Evolutionary conservation across 2,329 filamentous ascomycete genomes (phyloP).

Genomic region (Zasmidium citrigriseum): DNA sequence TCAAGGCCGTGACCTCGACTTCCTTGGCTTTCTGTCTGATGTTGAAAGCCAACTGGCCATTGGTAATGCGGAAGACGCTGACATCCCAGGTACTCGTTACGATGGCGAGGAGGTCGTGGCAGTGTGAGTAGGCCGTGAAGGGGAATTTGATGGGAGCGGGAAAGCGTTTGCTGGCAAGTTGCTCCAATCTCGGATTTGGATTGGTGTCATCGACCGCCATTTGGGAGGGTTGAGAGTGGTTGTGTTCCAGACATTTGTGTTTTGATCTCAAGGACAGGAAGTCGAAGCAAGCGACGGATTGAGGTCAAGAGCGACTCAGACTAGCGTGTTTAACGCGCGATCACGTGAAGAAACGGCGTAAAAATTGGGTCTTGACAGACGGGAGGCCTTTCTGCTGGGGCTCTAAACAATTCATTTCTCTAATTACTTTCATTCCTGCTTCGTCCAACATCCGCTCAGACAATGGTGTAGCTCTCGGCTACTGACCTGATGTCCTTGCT

Average conservation of each 20-base stretch:
- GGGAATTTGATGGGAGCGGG: constrained; percentile 56
- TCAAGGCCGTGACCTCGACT: constrained; percentile 38
- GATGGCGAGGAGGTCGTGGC: constrained; percentile 79
- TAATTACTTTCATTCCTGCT: not conserved
- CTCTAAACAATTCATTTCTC: not conserved
- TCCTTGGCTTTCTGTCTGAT: constrained; percentile 41
- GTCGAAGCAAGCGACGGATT: not conserved
- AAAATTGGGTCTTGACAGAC: no score
- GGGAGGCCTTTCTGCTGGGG: not conserved
- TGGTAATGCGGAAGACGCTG: constrained; percentile 76
- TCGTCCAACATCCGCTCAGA: constrained; percentile 52
- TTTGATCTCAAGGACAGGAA: no score
- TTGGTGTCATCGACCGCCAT: not conserved
- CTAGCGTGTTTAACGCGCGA: not conserved
- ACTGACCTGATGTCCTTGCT: constrained; percentile 78
- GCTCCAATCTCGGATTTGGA: not conserved
- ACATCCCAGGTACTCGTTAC: constrained; percentile 68
- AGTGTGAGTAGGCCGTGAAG: constrained; percentile 75
- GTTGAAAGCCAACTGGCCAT: constrained; percentile 69
- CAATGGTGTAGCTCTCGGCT: constrained; percentile 75
- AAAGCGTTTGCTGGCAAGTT: constrained; percentile 58
- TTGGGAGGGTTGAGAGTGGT: not conserved
- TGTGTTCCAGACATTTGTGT: not conserved
- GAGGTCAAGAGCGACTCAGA: not conserved
- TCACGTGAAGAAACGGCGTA: not conserved